These are phyloP conservation scores for Inonotus obliquus DNA, from an alignment of 1,284 basidiomycete genomes.

Conservation along the genomic window DNA sequence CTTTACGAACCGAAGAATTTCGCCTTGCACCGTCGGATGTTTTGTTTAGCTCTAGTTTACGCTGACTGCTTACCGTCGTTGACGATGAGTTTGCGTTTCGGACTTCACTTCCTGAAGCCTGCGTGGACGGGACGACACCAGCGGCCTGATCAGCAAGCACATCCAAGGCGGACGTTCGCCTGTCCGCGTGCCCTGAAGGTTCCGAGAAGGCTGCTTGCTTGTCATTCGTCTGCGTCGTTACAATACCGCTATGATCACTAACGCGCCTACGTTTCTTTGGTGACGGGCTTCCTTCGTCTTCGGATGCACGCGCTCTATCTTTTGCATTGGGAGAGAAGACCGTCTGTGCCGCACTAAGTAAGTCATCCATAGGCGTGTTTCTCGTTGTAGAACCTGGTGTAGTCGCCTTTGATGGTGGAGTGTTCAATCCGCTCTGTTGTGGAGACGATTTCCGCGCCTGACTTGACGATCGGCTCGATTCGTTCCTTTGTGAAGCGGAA, in stretches of 20 bases:
- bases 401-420: constrained; percentile 1
- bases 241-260: neutral
- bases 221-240: neutral
- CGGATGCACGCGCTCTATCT: neutral
- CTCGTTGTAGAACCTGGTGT: neutral
- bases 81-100: neutral
- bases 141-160: constrained; percentile 18
- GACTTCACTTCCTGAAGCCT: neutral
- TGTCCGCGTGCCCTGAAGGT: neutral
- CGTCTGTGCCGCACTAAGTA: constrained; percentile 12
- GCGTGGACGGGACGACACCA: constrained; percentile 1
- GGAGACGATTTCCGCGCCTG: neutral
- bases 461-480: neutral
- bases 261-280: constrained; percentile 12
- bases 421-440: neutral
- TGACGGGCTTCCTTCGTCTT: constrained; percentile 6
- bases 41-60: neutral
- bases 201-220: neutral
- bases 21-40: neutral
- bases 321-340: constrained; percentile 10
- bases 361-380: constrained; percentile 10
- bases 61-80: neutral
- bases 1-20: neutral
- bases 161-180: constrained; percentile 13
- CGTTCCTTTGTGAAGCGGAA: neutral